phyloP scores from a whole-genome alignment of 169 alveolate genomes.

The Eimeria zaria region DNA sequence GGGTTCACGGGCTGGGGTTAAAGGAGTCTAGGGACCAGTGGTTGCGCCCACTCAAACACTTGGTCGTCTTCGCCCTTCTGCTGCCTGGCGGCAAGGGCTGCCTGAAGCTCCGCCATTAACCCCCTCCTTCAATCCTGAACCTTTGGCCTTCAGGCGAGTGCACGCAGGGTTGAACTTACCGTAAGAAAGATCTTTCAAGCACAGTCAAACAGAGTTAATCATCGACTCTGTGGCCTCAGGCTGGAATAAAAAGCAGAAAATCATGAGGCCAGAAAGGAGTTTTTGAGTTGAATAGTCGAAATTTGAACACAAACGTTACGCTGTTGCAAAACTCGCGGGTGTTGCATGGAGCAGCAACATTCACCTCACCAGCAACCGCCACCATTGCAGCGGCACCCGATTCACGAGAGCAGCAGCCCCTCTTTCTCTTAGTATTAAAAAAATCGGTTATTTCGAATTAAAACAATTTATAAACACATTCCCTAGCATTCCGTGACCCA shows the following conservation, averaged over 20 bases:
- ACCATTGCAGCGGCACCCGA: not conserved
- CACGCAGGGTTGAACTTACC: not conserved
- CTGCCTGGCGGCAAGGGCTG: slow-evolving; percentile 33
- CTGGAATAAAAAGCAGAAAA: not conserved
- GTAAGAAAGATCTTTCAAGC: not conserved
- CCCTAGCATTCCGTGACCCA: not conserved
- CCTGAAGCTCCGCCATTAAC: slow-evolving; percentile 28
- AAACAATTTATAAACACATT: too few species aligned
- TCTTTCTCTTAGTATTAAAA: too few species aligned
- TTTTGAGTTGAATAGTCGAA: not conserved
- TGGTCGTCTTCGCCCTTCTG: slow-evolving; percentile 47
- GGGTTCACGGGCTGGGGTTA: not conserved
- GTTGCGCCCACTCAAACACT: slow-evolving; percentile 32
- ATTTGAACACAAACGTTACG: not conserved
- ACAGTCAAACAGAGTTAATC: not conserved
- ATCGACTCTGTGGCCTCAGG: not conserved
- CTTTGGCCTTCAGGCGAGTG: too few species aligned
- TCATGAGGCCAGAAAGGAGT: not conserved
- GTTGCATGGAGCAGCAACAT: not conserved
- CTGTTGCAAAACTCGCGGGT: not conserved
- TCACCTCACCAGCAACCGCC: not conserved
- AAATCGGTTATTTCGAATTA: not conserved
- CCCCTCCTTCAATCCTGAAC: not conserved
- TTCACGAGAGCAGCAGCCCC: not conserved
- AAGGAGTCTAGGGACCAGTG: not conserved